Evolutionary conservation across 805 yeast species (phyloP), one percentile per base, ranked within the genome.

Genomic region (Pichia nanzhaoensis): DNA sequence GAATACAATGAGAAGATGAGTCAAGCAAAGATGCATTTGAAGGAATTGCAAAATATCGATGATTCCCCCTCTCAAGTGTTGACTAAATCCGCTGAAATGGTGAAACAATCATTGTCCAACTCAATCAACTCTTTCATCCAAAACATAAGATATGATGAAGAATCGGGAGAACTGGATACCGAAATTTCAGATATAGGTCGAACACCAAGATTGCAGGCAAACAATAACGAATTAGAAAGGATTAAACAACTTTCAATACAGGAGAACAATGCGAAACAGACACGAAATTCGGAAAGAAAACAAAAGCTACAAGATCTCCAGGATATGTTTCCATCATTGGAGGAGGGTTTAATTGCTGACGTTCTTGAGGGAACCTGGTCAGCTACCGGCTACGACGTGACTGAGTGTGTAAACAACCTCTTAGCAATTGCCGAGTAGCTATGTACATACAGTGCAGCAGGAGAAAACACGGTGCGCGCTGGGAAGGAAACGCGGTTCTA

Each of bases 1-100:
- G 88, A 82, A 51, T 82, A 68, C 49, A 74, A 74, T 53, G 74
- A 76, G 3, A 70, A 73, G 49, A 71, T 64, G 68, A 70, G 52
- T 41, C 51, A 52, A 32, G 58, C 60, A 34, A 82, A 70, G 62
- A 74, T 69, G 16, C 60, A 61, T 46, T 43, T 68, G 10, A 32
- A 34, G 22, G 42, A 42, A 19, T 13, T 38, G 10, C 51, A 41
- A 47, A 55, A 65, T 45, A 56, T 57, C 40, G 34, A 41, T 48
- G 37, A 49, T 46, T 57, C 65, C 1, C 69, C 70, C 7, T 59
- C 68, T 2, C 61, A 58, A 39, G 65, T 64, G 5, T 42, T 66
- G 24, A 61, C 65, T 1, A 65, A 61, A 37, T 63, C 68, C 12
- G 70, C 70, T 1, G 67, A 59, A 40, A 46, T 61, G 50, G 53